Base-by-base conservation (phyloP, 495 filamentous ascomycete genomes). In the Talaromyces trachyspermus region DNA sequence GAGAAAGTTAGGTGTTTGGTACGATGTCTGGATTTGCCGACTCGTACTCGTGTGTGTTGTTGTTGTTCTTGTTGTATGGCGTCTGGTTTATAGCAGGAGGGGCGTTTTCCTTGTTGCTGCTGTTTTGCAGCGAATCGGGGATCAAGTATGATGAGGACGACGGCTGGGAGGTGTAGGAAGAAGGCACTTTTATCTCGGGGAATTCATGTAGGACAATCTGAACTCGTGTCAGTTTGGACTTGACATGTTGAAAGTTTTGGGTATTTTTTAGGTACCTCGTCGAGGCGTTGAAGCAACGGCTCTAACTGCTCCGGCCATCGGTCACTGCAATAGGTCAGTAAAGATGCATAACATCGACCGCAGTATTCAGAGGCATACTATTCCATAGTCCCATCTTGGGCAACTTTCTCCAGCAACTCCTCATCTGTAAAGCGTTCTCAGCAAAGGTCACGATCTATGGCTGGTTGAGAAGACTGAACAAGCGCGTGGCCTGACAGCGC, bases 341-440 rank as follows among this genome's bases (percentile, higher is more conserved):
- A 69, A 58, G 49, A 46, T 35, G 27, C 41, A 14, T 50, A 37
- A 4, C 43, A 50, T 2, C 48, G 27, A 3, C 22, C 15, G 15
- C 30, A 38, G 15, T 29, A 22, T 51, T 48, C 20, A 43, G 49
- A 41, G 53, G 60, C 71, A 63, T 76, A 89, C 87, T 77, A 72
- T 52, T 87, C 79, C 63, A 91, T 79, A 19, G 71, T 64, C 33
- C 80, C 81, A 62, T 84, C 83, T 52, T 75, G 68, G 53, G 84
- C 82, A 63, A 79, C 74, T 52, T 58, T 64, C 54, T 72, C 69
- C 37, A 92, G 69, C 52, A 84, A 65, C 58, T 77, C 77, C 57
- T 88, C 81, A 52, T 81, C 78, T 66, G 49, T 57, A 23, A 30
- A 29, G 24, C 2, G 20, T 10, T 12, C 20, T 23, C 25, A 27